Evolutionary conservation across 306 rosid genomes (phyloP), one percentile per base, ranked within the genome.

Genomic region (Cajanus cajan): DNA sequence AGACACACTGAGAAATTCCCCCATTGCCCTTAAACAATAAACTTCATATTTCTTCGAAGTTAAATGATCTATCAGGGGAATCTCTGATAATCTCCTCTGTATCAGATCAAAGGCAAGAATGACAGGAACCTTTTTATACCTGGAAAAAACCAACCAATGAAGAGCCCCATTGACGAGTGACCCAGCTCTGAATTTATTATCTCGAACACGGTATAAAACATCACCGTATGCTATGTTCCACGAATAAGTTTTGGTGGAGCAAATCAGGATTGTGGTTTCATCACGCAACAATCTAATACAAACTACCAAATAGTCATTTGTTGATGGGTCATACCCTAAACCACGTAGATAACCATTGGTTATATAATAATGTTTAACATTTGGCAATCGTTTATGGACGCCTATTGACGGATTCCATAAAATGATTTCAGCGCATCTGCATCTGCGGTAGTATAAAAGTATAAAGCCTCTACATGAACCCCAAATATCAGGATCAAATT

Each of bases 91-190:
- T 3, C 4, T 68, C 57, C 8, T 67, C 6, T 36, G 4, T 28
- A 2, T 3, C 24, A 68, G 18, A 68, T 58, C 52, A 36, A 74
- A 75, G 33, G 68, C 61, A 39, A 69, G 4, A 40, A 82, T 76
- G 4, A 47, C 25, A n/a, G 14, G 7, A 25, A 21, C 40, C 0
- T 6, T 1, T 43, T 6, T 14, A 41, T 9, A 71, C 0, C 4
- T 0, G 4, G 31, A 40, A 6, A 16, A 11, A 11, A 43, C 74
- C 52, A 65, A 55, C 80, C 80, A 80, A n/a, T 80, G 78, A 72
- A 80, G 7, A 43, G 63, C 70, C 11, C 14, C 71, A 14, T 58
- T 58, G 0, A 43, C 13, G 36, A 57, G 4, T 9, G 2, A 1
- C 5, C 57, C 78, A 15, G 12, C 39, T 14, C 21, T 6, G 54